phyloP scores from a whole-genome alignment of 352 stramenopile genomes.

The Hyaloperonospora arabidopsidis region DNA sequence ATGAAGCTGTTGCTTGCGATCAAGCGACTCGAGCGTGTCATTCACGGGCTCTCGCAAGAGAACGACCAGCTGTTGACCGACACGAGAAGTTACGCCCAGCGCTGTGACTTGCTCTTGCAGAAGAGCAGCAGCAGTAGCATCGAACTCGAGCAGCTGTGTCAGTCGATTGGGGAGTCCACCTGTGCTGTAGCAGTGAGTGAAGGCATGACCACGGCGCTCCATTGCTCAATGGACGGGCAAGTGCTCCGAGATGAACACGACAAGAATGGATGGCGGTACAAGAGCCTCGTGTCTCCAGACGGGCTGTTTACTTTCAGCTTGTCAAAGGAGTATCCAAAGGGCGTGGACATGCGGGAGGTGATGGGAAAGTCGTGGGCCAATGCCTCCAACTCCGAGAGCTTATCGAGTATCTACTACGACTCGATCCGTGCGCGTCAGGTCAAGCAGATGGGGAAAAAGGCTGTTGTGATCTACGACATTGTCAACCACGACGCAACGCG shows the following conservation, averaged over 20 bases:
- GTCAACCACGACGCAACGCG: conserved; percentile 26
- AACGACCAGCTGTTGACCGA: conserved; percentile 37
- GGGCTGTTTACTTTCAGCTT: conserved; percentile 28
- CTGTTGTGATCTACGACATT: conserved; percentile 31
- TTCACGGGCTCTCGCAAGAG: conserved; percentile 33
- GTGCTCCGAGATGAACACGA: conserved; percentile 28
- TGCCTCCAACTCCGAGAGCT: conserved; percentile 25
- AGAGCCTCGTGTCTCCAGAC: conserved; percentile 20
- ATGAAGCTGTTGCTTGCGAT: conserved; percentile 46
- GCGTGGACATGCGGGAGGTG: conserved; percentile 24
- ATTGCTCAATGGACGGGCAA: conserved; percentile 25
- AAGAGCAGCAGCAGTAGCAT: not conserved
- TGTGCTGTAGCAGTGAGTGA: conserved; percentile 20
- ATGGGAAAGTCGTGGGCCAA: conserved; percentile 26
- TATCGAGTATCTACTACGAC: conserved; percentile 29
- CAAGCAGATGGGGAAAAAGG: conserved; percentile 25
- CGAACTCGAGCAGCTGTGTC: conserved; percentile 15
- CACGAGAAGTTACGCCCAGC: conserved; percentile 25
- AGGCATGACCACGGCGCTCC: conserved; percentile 15
- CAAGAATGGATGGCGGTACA: conserved; percentile 30
- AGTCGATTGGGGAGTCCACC: conserved; percentile 14
- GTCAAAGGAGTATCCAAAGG: conserved; percentile 26
- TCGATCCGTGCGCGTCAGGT: conserved; percentile 27
- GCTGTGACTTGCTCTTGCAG: conserved; percentile 16
- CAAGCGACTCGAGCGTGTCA: conserved; percentile 46